Conservation (phyloP, 2,329 filamentous ascomycete genomes). For the Aspergillus sclerotialis region DNA sequence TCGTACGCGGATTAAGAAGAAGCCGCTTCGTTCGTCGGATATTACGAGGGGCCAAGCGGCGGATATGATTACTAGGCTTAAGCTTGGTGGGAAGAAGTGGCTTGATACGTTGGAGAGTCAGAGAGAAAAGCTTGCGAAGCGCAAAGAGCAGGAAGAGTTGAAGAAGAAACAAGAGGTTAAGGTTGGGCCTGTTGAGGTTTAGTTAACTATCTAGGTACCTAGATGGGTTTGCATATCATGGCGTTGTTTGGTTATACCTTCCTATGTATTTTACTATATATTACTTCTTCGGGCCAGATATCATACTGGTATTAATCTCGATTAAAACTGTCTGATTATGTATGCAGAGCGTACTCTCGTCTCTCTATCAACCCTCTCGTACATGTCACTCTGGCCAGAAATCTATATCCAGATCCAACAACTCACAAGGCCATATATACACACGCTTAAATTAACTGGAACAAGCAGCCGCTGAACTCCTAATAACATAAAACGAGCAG, state of each 20-base stretch:
- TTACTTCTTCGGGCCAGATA: too few species aligned
- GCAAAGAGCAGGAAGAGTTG: slow-evolving; percentile 8
- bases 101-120: slow-evolving; percentile 41
- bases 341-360: too few species aligned
- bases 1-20: slow-evolving; percentile 20
- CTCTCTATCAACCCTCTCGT: too few species aligned
- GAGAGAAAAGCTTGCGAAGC: slow-evolving; percentile 7
- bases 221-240: too few species aligned
- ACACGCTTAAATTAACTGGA: slow-evolving; percentile 9
- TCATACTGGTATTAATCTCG: too few species aligned
- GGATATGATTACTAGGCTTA: slow-evolving; percentile 90
- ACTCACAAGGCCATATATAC: slow-evolving; percentile 14
- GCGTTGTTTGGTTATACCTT: too few species aligned
- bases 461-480: not conserved
- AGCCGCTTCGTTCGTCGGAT: slow-evolving; percentile 25
- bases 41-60: slow-evolving; percentile 73
- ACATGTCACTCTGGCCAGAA: too few species aligned
- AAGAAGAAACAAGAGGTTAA: slow-evolving; percentile 26
- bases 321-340: too few species aligned
- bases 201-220: not conserved
- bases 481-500: too few species aligned
- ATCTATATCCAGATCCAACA: slow-evolving; percentile 17
- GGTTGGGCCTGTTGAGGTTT: slow-evolving; percentile 38
- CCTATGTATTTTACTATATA: too few species aligned
- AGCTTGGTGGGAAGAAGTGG: slow-evolving; percentile 67